Base-by-base conservation (phyloP, 495 filamentous ascomycete genomes). In the Penicillium maclennaniae region DNA sequence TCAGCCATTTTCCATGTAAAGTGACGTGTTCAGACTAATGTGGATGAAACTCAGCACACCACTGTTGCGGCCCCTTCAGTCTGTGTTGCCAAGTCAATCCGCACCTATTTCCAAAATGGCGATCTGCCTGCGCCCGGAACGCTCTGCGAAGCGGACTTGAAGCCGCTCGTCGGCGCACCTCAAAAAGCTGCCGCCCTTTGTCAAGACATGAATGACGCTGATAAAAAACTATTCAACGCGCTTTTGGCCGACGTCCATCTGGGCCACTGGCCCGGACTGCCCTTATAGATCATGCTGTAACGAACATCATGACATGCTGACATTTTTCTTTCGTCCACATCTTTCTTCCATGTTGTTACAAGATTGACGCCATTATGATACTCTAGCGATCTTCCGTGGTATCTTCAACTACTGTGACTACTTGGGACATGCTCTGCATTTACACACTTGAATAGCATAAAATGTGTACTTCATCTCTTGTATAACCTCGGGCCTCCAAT, bases 61-160 rank as follows among this genome's bases (percentile, higher is more conserved):
- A 73, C 69, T 12, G 40, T 78, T 15, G 70, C 69, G 3, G 69
- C 68, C 4, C 78, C 76, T 6, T 82, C 79, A 0, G 47, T 72
- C 16, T 83, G 80, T 55, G 66, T 72, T 1, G 70, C 69, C 31
- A 71, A 65, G 26, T 54, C 50, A 4, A 75, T 78, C 9, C 72
- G 71, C 20, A 62, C 55, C 5, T 82, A 80, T 49, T 82, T 80
- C 66, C 65, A 68, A 7, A 69, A 71, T 15, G 79, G 80, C 1
- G 67, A 55, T 10, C 61, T 82, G 1, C 80, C 79, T 3, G 48
- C 52, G 0, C 49, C 62, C 1, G 74, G 66, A 3, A 77, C 70
- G 0, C 41, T 78, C 1, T 82, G 81, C 45, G 45, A 74, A 17
- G 65, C 64, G 14, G 66, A 73, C 23, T 14, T 69, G 7, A 68